Base-by-base conservation (phyloP, 768 basidiomycete species). In the Dioszegia hungarica region DNA sequence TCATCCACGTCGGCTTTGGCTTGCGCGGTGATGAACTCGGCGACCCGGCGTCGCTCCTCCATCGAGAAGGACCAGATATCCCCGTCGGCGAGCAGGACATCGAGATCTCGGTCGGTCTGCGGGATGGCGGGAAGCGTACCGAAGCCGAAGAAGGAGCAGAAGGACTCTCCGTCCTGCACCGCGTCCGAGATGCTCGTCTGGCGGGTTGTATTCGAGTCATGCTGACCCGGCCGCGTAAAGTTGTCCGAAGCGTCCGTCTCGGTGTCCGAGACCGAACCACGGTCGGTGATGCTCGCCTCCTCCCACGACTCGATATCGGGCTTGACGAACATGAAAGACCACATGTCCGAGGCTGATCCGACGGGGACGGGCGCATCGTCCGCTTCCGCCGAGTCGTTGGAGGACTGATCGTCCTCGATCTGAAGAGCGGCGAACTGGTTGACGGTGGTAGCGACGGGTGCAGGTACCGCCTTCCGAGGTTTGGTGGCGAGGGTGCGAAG, bases 1-100 rank as follows among this genome's bases (percentile, higher is more conserved):
- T 58, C 49, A 45, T 58, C 57, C 40, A 58, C 25, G 5, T 40
- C 46, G 2, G 17, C 10, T 40, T 53, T 58, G 19, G 49, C 34
- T 28, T 34, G 19, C 3, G 12, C 22, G 15, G n/a, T 20, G 33
- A 50, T 14, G 39, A 22, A 22, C n/a, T 17, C 43, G 15, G 56
- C 46, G 15, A 57, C 28, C 4, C 39, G 11, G 11, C 19, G 10
- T 2, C 56, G 46, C 39, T 57, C 56, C 25, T 29, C 29, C 6
- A 34, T 28, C 6, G 56, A 57, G 46, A 48, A 57, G 29, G 17
- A 11, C 56, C 56, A 40, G 37, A 57, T 34, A 25, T 49, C 41
- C 4, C 56, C 24, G 22, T 29, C 24, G 12, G 29, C 33, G 17
- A 56, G 47, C 5, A 56, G 55, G 19, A 4, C 46, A 12, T 49